phyloP scores from a whole-genome alignment of 768 basidiomycete genomes.

The Cantharellus anzutake region DNA sequence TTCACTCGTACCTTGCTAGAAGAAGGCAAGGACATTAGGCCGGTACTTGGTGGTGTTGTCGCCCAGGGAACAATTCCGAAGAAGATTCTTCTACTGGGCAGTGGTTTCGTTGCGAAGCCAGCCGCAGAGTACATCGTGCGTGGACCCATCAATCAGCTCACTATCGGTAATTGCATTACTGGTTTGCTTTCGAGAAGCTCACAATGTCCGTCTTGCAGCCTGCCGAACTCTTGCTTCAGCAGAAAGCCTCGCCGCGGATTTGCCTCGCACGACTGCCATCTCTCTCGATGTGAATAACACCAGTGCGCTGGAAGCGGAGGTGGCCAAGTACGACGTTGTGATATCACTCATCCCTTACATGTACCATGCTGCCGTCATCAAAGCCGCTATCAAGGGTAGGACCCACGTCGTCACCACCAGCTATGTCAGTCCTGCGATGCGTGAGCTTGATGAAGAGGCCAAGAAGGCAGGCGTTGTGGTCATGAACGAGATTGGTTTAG shows the following conservation, averaged over 20 bases:
- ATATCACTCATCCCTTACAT: constrained; percentile 95
- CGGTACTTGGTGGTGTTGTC: constrained; percentile 49
- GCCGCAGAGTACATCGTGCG: constrained; percentile 86
- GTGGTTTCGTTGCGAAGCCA: constrained; percentile 91
- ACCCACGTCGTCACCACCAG: constrained; percentile 91
- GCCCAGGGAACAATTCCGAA: constrained; percentile 36
- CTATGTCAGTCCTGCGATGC: constrained; percentile 85
- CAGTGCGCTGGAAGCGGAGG: constrained; percentile 52
- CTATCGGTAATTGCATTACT: constrained; percentile 39
- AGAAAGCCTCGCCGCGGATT: constrained; percentile 40
- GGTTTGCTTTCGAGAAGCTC: neutral
- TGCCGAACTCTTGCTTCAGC: constrained; percentile 77
- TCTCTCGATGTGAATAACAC: constrained; percentile 66
- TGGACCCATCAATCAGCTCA: constrained; percentile 61
- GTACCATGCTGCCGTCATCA: constrained; percentile 74
- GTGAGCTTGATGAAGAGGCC: constrained; percentile 58
- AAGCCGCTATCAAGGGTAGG: constrained; percentile 72
- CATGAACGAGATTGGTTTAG: constrained; percentile 95
- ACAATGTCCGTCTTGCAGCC: constrained; percentile 24
- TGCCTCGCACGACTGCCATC: constrained; percentile 52
- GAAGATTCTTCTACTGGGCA: constrained; percentile 75
- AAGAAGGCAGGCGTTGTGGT: constrained; percentile 83
- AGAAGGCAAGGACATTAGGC: constrained; percentile 49
- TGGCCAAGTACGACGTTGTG: constrained; percentile 80
- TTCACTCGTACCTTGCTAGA: constrained; percentile 62